These are phyloP conservation scores for Lepidopterella palustris DNA, from an alignment of 495 filamentous ascomycete genomes.

Conservation along the genomic window DNA sequence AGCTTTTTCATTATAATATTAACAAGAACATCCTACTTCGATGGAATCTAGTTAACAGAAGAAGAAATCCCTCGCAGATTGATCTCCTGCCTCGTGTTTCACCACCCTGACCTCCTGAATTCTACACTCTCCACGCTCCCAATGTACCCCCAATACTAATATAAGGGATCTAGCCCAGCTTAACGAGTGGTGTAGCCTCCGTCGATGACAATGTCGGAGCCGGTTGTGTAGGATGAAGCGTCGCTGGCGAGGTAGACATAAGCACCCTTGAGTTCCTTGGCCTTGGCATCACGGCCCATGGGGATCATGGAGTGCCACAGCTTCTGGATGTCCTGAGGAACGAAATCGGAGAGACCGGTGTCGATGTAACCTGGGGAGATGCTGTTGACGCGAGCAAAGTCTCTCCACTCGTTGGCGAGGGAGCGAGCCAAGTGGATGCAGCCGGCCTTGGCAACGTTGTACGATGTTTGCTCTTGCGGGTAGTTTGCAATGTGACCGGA, in stretches of 20 bases:
- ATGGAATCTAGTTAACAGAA: too few species aligned
- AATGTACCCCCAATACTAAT: too few species aligned
- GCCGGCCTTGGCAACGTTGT: conserved; percentile 84
- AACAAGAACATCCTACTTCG: too few species aligned
- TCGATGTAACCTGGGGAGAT: conserved; percentile 83
- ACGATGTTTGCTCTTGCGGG: conserved; percentile 77
- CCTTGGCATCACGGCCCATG: conserved; percentile 71
- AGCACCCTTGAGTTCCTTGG: conserved; percentile 77
- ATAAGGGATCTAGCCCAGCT: neutral
- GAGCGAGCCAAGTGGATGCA: conserved; percentile 75
- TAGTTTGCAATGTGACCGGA: conserved; percentile 82
- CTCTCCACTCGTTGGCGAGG: conserved; percentile 80
- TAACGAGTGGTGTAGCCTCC: conserved; percentile 1
- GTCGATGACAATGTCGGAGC: conserved; percentile 1
- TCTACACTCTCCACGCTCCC: too few species aligned
- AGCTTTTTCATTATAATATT: too few species aligned
- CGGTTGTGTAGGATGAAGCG: conserved; percentile 79
- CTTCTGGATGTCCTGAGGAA: conserved; percentile 61
- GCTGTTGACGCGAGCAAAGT: conserved; percentile 75
- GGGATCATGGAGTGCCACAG: conserved; percentile 77
- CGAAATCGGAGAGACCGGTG: conserved; percentile 74
- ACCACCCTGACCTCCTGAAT: too few species aligned
- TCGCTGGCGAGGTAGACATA: conserved; percentile 85
- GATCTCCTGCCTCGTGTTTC: too few species aligned
- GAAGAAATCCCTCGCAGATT: too few species aligned